Evolutionary conservation across 2,329 filamentous ascomycete species (phyloP).

Genomic region (Penicillium rolfsii): DNA sequence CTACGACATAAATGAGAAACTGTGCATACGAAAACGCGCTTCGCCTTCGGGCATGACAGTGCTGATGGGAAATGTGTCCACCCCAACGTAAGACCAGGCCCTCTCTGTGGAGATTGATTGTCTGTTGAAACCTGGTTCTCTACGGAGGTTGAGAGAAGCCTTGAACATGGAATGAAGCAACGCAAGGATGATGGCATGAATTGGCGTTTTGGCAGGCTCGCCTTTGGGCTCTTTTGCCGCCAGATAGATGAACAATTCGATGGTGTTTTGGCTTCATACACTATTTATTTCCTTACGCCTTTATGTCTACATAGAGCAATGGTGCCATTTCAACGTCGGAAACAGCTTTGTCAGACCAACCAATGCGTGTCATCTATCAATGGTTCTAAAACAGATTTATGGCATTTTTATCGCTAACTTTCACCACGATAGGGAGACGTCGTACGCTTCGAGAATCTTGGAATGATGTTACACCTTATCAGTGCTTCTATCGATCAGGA

Average conservation of each 20-base stretch:
- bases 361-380: neutral
- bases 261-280: neutral
- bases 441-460: neutral
- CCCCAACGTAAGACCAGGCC: neutral
- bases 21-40: neutral
- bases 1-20: neutral
- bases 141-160: neutral
- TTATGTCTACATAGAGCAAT: neutral
- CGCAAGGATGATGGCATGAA: neutral
- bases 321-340: neutral
- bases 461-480: neutral
- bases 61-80: neutral
- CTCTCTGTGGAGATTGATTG: neutral
- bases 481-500: neutral
- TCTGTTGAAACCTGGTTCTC: neutral
- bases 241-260: neutral
- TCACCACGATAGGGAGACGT: neutral
- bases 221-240: neutral
- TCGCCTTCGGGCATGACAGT: neutral
- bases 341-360: neutral
- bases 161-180: neutral
- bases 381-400: neutral
- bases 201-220: neutral
- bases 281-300: neutral
- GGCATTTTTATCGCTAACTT: neutral